Percentiles rank a stretch among this genome's conserved stretches.
Evolutionary conservation across 495 filamentous ascomycete genomes (phyloP).

Genomic region (Tuber microsphaerosporum): DNA sequence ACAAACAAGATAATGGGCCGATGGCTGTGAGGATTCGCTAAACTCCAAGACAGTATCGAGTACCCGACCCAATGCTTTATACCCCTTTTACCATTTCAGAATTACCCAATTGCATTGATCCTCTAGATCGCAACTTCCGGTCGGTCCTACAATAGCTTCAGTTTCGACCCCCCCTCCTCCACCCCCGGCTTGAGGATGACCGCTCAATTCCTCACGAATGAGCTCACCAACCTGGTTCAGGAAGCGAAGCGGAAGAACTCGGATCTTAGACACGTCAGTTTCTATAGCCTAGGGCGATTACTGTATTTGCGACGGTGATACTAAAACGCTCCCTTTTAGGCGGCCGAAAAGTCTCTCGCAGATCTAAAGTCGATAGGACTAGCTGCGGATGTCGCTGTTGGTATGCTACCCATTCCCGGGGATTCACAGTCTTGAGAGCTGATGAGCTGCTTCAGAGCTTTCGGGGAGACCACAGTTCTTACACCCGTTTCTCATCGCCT

Average conservation of each 20-base stretch:
- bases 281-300: conserved; percentile 5
- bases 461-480: conserved; percentile 72
- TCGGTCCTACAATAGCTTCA: neutral
- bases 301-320: conserved; percentile 12
- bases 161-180: neutral
- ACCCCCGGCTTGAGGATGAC: conserved; percentile 60
- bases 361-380: conserved; percentile 78
- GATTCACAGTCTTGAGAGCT: conserved; percentile 11
- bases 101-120: neutral
- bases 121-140: neutral
- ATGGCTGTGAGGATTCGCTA: neutral
- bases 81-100: neutral
- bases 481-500: conserved; percentile 87
- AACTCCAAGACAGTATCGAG: neutral
- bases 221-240: conserved; percentile 86
- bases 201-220: conserved; percentile 77
- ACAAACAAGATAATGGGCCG: neutral
- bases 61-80: neutral
- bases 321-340: conserved; percentile 48
- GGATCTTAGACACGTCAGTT: conserved; percentile 71
- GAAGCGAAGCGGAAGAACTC: conserved; percentile 90
- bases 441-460: conserved; percentile 56
- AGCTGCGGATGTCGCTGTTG: conserved; percentile 75
- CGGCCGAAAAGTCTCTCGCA: conserved; percentile 85
- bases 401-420: conserved; percentile 47